Percentiles rank a stretch among this genome's conserved stretches.
phyloP scores from a whole-genome alignment of 768 basidiomycete species.

The Vararia minispora region DNA sequence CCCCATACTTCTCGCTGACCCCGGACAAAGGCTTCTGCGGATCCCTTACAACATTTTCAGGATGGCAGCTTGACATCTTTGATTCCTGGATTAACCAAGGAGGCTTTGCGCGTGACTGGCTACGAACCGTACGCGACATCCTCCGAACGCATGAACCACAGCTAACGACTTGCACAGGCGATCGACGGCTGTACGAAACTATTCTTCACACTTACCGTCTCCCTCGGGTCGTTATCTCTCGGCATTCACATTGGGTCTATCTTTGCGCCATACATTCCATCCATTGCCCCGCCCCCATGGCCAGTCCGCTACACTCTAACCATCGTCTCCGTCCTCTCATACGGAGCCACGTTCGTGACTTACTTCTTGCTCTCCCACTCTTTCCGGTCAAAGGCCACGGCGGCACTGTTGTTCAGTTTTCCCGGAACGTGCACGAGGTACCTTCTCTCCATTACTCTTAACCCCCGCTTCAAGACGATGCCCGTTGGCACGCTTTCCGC shows the following conservation, averaged over 20 bases:
- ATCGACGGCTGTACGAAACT: constrained; percentile 80
- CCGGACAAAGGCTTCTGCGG: constrained; percentile 75
- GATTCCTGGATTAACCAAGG: constrained; percentile 69
- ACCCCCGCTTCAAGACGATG: constrained; percentile 46
- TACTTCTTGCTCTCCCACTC: constrained; percentile 62
- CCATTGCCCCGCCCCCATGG: constrained; percentile 30
- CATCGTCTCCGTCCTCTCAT: constrained; percentile 47
- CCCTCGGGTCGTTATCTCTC: constrained; percentile 66
- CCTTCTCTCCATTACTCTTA: constrained; percentile 60
- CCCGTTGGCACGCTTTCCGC: constrained; percentile 74
- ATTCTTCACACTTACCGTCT: constrained; percentile 65
- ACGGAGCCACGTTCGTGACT: constrained; percentile 64
- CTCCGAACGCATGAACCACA: too few species aligned
- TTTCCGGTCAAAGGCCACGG: constrained; percentile 72
- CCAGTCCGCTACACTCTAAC: constrained; percentile 40
- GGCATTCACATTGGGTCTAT: constrained; percentile 52
- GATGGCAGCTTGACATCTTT: constrained; percentile 89
- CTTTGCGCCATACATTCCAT: constrained; percentile 30
- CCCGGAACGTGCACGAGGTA: constrained; percentile 86
- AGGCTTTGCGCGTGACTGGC: constrained; percentile 43
- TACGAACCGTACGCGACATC: constrained; percentile 69
- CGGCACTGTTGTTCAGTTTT: constrained; percentile 82
- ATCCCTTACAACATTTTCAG: constrained; percentile 91
- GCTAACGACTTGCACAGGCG: constrained; percentile 37
- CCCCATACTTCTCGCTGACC: not conserved